Evolutionary conservation across 148 eudicot species (phyloP).

Genomic region (Fagopyrum tataricum): DNA sequence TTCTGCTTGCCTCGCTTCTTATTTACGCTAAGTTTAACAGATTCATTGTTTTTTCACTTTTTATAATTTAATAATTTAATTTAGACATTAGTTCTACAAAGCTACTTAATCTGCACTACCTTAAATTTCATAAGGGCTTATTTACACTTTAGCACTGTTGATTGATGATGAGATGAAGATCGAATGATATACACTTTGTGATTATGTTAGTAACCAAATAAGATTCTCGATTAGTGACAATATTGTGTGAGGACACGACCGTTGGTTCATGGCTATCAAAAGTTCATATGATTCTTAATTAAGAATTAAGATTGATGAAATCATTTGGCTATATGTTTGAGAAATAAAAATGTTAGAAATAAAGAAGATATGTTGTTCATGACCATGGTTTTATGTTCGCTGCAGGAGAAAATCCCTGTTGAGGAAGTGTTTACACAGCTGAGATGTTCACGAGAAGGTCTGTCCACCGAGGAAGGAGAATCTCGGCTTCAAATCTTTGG

Average conservation of each 20-base stretch:
- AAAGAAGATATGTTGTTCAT: neutral
- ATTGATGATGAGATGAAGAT: too few species aligned
- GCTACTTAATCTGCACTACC: too few species aligned
- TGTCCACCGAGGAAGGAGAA: constrained; percentile 41
- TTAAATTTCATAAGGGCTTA: neutral
- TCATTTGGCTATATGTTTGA: too few species aligned
- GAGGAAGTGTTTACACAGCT: constrained; percentile 63
- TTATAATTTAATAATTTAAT: too few species aligned
- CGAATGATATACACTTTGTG: too few species aligned
- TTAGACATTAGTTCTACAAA: too few species aligned
- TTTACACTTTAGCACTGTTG: neutral
- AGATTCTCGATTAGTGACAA: too few species aligned
- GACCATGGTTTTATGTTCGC: neutral
- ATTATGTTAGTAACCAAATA: too few species aligned
- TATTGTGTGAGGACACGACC: too few species aligned
- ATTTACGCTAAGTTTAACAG: too few species aligned
- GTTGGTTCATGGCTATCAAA: neutral
- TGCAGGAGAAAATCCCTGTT: constrained; percentile 61
- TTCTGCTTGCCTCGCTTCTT: too few species aligned
- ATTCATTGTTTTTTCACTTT: too few species aligned
- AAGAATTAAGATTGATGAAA: neutral
- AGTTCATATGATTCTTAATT: neutral
- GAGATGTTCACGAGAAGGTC: constrained; percentile 52
- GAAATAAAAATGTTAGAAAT: neutral
- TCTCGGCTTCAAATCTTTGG: constrained; percentile 48